Base-by-base conservation (phyloP, 2,329 filamentous ascomycete species). In the Aspergillus nomiae region DNA sequence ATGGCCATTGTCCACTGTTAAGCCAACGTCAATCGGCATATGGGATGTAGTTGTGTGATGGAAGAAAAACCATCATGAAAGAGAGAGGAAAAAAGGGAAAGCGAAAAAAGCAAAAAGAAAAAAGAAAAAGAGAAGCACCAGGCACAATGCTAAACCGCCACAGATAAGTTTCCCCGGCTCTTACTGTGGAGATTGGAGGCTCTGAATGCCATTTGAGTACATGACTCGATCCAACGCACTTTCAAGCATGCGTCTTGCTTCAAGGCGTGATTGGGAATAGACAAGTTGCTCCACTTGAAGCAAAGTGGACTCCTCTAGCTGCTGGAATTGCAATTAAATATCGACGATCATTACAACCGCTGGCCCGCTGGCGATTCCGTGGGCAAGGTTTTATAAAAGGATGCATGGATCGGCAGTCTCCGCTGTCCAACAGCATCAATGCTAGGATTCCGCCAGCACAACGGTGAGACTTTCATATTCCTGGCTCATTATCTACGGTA, bases 1-100 rank as follows among this genome's bases (percentile, higher is more conserved):
- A 71, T 67, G 16, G 67, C 64, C 69, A 71, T 71, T 24, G 28
- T 60, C 43, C 24, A 57, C 55, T 21, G 24, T 28, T 12, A 24
- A 21, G 43, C 11, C 43, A 24, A 21, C 21, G 43, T 21, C 43
- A 41, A 46, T 46, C 21, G n/a, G 21, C 43, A 46, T 24, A 46
- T 5, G 21, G 12, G 4, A 10, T 24, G 43, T 24, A 14, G 43
- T 46, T 24, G 21, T 46, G 43, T 21, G 43, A 12, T 46, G 21
- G 21, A 24, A 46, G n/a, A 14, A 46, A 45, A 14, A 46, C n/a
- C 43, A 24, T 46, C 19, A 11, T 46, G 10, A 16, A 24, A 46
- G n/a, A 24, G 16, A 1, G 9, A 41, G 14, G 4, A 3, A 24
- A 24, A 16, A 46, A 46, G n/a, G 12, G 8, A 9, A 2, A 41